Evolutionary conservation across 345 rosid genomes (phyloP).

Genomic region (Diplotaxis tenuifolia): DNA sequence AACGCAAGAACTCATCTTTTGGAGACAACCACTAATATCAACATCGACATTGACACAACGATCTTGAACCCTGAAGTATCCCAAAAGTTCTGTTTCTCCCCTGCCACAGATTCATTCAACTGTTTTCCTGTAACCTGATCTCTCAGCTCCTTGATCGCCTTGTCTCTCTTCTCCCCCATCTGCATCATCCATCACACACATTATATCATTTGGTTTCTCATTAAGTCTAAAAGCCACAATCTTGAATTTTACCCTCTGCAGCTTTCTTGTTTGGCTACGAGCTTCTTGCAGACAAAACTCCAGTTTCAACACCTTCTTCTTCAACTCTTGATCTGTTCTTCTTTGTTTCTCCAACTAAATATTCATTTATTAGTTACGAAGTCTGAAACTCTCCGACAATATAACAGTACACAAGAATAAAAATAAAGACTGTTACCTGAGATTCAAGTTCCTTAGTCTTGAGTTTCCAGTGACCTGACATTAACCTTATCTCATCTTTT

Average conservation of each 20-base stretch:
- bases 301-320: slow-evolving; percentile 68
- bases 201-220: slow-evolving; percentile 1
- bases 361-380: not conserved
- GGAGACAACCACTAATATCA: slow-evolving; percentile 69
- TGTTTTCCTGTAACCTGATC: slow-evolving; percentile 62
- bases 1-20: slow-evolving; percentile 55
- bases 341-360: slow-evolving; percentile 73
- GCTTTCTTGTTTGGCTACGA: slow-evolving; percentile 66
- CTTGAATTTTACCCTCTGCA: slow-evolving; percentile 54
- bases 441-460: slow-evolving; percentile 67
- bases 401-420: not conserved
- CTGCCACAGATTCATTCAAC: slow-evolving; percentile 22
- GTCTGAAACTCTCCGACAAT: not conserved
- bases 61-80: slow-evolving; percentile 79
- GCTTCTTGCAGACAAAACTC: slow-evolving; percentile 86
- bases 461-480: slow-evolving; percentile 78
- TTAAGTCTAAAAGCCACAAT: not conserved
- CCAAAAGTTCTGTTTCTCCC: slow-evolving; percentile 69
- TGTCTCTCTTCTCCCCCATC: slow-evolving; percentile 86
- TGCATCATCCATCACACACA: slow-evolving; percentile 29
- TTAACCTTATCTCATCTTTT: slow-evolving; percentile 61
- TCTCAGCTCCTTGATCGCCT: slow-evolving; percentile 63
- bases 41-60: slow-evolving; percentile 83
- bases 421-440: slow-evolving; percentile 45
- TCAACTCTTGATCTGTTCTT: slow-evolving; percentile 71